These are phyloP conservation scores for Candida michaelii DNA, from an alignment of 805 yeast species.

Conservation along the genomic window DNA sequence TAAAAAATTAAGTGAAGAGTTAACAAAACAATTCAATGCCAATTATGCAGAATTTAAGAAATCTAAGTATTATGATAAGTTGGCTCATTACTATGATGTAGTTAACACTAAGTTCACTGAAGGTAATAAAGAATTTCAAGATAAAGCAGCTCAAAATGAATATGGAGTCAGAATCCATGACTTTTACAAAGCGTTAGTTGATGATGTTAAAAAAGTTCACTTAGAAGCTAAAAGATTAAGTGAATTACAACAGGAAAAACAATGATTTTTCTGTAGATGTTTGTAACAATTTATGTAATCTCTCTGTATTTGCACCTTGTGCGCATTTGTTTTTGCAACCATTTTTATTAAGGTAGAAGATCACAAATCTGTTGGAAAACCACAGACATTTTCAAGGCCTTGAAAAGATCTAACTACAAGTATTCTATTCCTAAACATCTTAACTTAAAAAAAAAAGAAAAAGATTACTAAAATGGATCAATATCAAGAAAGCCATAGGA, in stretches of 20 bases:
- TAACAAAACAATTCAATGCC: slow-evolving; percentile 1
- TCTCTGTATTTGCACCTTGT: not conserved
- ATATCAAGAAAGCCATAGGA: no score
- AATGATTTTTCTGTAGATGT: not conserved
- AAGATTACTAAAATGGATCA: no score
- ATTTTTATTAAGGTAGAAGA: no score
- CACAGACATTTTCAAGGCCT: not conserved
- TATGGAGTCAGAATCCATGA: slow-evolving; percentile 60
- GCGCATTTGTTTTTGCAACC: not conserved
- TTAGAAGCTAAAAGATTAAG: slow-evolving; percentile 73
- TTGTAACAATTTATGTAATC: no score
- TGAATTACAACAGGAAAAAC: slow-evolving; percentile 47
- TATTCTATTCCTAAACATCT: not conserved
- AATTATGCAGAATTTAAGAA: slow-evolving; percentile 7
- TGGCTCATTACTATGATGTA: slow-evolving; percentile 47
- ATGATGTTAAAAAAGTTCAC: slow-evolving; percentile 64
- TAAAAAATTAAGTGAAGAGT: slow-evolving; percentile 7
- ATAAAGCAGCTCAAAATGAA: slow-evolving; percentile 40
- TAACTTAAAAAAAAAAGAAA: not conserved
- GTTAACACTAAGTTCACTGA: slow-evolving; percentile 17
- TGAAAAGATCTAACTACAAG: no score
- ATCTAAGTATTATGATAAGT: slow-evolving; percentile 26
- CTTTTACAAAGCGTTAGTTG: slow-evolving; percentile 56
- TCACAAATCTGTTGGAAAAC: not conserved
- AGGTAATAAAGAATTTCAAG: slow-evolving; percentile 4